phyloP scores from a whole-genome alignment of 805 yeast genomes.

The Starmera quercuum region DNA sequence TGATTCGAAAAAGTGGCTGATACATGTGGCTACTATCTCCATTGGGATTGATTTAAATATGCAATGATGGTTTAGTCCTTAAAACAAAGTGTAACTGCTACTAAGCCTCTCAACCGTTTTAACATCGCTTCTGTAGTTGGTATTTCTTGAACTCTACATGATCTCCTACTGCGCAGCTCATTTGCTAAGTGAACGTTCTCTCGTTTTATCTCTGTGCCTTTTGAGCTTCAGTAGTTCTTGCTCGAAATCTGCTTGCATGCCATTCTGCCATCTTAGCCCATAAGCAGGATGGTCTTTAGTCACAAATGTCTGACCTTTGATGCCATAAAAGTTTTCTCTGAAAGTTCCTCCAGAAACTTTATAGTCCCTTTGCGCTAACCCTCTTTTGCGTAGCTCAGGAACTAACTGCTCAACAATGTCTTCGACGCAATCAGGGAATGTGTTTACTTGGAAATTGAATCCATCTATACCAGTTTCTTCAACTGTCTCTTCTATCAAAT shows the following conservation, averaged over 20 bases:
- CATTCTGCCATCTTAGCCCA: conserved; percentile 5
- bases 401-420: conserved; percentile 26
- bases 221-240: neutral
- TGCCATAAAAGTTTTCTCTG: conserved; percentile 19
- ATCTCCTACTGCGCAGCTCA: too few relatives aligned
- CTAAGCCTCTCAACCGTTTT: too few relatives aligned
- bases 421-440: conserved; percentile 28
- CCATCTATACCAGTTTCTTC: conserved; percentile 32
- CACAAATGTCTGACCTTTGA: conserved; percentile 7
- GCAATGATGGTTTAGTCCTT: too few relatives aligned
- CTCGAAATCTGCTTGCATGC: conserved; percentile 20
- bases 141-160: too few relatives aligned
- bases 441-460: conserved; percentile 29
- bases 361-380: conserved; percentile 27
- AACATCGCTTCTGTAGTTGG: too few relatives aligned
- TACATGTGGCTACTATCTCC: too few relatives aligned
- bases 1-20: too few relatives aligned
- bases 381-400: conserved; percentile 25
- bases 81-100: too few relatives aligned
- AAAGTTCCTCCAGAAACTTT: conserved; percentile 22
- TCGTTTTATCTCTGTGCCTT: neutral
- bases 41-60: too few relatives aligned
- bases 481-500: conserved; percentile 29
- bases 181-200: too few relatives aligned
- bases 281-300: conserved; percentile 5